Conservation (phyloP, 2,329 filamentous ascomycete species). For the Scedosporium boydii region DNA sequence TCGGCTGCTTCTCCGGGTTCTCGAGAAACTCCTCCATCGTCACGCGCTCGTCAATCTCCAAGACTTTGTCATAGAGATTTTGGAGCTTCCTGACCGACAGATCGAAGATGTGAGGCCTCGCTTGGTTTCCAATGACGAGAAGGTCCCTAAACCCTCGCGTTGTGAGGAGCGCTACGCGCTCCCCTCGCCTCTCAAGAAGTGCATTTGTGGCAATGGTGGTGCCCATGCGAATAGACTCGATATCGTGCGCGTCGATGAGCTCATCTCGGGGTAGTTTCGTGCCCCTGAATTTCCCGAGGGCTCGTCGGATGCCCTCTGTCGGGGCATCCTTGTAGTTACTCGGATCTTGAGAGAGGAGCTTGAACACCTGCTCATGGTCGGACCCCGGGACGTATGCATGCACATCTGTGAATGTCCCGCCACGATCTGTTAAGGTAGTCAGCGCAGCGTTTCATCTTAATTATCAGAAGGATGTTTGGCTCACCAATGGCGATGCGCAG, state of each 20-base stretch:
- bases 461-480: too few relatives aligned
- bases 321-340: conserved; percentile 65
- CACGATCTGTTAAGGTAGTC: too few relatives aligned
- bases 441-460: too few relatives aligned
- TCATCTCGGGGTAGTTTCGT: too few relatives aligned
- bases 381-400: conserved; percentile 56
- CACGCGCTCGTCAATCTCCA: conserved; percentile 67
- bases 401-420: conserved; percentile 58
- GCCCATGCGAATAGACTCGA: conserved; percentile 68
- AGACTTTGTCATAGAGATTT: conserved; percentile 58
- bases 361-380: conserved; percentile 61
- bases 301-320: conserved; percentile 57
- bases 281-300: too few relatives aligned
- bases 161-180: conserved; percentile 47
- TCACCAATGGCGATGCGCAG: too few relatives aligned
- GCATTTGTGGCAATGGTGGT: conserved; percentile 73
- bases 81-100: conserved; percentile 59
- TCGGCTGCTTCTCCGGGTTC: too few relatives aligned
- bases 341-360: conserved; percentile 63
- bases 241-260: too few relatives aligned
- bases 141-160: conserved; percentile 67
- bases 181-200: conserved; percentile 47
- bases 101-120: conserved; percentile 64
- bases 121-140: conserved; percentile 64
- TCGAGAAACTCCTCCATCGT: conserved; percentile 19